Evolutionary conservation across 257 asterid genomes (phyloP), one percentile per base, ranked within the genome.

Genomic region (Pogostemon cablin): DNA sequence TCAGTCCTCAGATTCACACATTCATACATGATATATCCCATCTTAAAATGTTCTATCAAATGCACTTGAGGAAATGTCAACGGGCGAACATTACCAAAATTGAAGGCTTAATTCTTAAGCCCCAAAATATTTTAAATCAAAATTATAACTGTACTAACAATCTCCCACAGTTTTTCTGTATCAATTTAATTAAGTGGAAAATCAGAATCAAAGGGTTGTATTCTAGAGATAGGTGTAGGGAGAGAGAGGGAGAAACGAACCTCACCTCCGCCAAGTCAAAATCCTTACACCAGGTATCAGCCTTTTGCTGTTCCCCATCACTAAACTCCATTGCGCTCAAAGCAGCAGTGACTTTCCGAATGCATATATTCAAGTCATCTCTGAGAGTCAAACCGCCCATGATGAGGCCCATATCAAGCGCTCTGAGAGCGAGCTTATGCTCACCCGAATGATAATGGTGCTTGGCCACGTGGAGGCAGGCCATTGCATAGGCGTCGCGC

Each of bases 401-500:
- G 60, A 93, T 91, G 62, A 93, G 81, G 40, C 96, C 99, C 98
- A 93, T 81, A 67, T 93, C 99, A 44, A 93, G 89, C 47, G 86
- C 88, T 42, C 75, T 81, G 58, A 93, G 67, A 6, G 95, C 92
- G 44, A 46, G 73, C 72, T 38, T 54, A 53, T 78, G 73, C 71
- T 93, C 92, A 34, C 90, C 89, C 41, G 83, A 70, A 39, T 76
- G 55, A 59, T 72, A 93, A 42, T 88, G 84, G 71, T 75, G 75
- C 69, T 83, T 89, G 50, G 99, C 96, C 71, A 85, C 86, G 75
- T 87, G 93, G 58, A 93, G 80, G 78, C 95, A 91, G 67, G 99
- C 95, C 81, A 89, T 85, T 53, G 99, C 74, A 63, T 93, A 93
- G 44, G 99, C 98, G 72, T 93, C 99, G 32, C 99, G 84, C 99